Conservation (phyloP, 2,329 filamentous ascomycete genomes). For the Fusarium paranaense region DNA sequence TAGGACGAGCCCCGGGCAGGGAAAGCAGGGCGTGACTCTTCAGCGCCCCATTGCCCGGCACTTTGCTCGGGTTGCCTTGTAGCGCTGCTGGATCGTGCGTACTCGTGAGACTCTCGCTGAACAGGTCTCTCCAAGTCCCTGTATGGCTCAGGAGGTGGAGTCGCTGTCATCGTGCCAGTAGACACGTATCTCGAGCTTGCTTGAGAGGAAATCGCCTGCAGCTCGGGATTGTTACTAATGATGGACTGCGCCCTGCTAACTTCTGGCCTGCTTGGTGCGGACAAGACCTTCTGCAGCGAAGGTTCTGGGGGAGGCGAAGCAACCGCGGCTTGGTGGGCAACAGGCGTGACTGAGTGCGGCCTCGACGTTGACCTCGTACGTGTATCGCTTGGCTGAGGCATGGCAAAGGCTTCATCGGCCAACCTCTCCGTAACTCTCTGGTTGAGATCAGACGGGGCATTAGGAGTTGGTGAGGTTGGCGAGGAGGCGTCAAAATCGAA, state of each 20-base stretch:
- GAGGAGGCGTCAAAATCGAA: slow-evolving; percentile 82
- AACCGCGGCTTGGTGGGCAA: slow-evolving; percentile 35
- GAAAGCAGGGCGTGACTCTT: slow-evolving; percentile 34
- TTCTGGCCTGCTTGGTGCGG: slow-evolving; percentile 57
- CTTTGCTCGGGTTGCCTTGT: slow-evolving; percentile 41
- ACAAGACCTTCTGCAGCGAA: slow-evolving; percentile 53
- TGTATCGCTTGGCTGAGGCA: slow-evolving; percentile 47
- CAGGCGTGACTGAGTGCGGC: slow-evolving; percentile 48
- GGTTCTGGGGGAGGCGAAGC: slow-evolving; percentile 44
- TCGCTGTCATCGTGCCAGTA: slow-evolving; percentile 83
- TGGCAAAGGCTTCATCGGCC: slow-evolving; percentile 85
- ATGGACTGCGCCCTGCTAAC: slow-evolving; percentile 73
- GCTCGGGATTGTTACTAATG: slow-evolving; percentile 71
- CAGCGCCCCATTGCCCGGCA: slow-evolving; percentile 21
- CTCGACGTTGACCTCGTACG: slow-evolving; percentile 38
- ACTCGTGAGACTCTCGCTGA: slow-evolving; percentile 38
- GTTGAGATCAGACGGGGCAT: slow-evolving; percentile 60
- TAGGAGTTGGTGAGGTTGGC: slow-evolving; percentile 60
- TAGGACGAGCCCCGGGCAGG: slow-evolving; percentile 40
- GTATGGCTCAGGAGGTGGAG: slow-evolving; percentile 61
- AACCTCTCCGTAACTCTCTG: slow-evolving; percentile 80
- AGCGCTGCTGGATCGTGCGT: slow-evolving; percentile 44
- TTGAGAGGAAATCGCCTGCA: slow-evolving; percentile 67
- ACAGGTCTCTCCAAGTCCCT: slow-evolving; percentile 24
- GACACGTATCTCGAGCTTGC: slow-evolving; percentile 59